Evolutionary conservation across 129 eudicot species (phyloP).

Genomic region (Solidago caesia): DNA sequence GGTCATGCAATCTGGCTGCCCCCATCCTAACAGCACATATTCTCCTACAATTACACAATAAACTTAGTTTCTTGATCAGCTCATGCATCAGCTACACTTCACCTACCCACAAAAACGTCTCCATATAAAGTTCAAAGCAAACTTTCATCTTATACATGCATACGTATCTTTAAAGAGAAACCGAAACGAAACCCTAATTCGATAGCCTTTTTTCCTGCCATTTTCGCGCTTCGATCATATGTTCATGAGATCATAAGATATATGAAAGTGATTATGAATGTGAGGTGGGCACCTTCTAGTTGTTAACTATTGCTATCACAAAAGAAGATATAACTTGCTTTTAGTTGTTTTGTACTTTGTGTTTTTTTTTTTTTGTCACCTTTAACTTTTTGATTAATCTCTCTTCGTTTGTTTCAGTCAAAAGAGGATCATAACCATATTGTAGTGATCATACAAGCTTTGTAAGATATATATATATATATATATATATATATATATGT

Average conservation of each 20-base stretch:
- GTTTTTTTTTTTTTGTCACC: slow-evolving; percentile 10
- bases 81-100: slow-evolving; percentile 73
- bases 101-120: slow-evolving; percentile 63
- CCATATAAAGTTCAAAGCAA: slow-evolving; percentile 31
- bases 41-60: slow-evolving; percentile 24
- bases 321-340: slow-evolving; percentile 26
- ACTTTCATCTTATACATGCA: slow-evolving; percentile 20
- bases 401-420: slow-evolving; percentile 32
- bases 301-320: slow-evolving; percentile 41
- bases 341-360: slow-evolving; percentile 30
- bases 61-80: slow-evolving; percentile 27
- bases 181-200: not conserved
- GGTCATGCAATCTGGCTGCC: slow-evolving; percentile 43
- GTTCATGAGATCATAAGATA: slow-evolving; percentile 32
- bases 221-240: slow-evolving; percentile 14
- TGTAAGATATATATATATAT: not conserved
- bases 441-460: slow-evolving; percentile 13
- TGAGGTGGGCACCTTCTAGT: slow-evolving; percentile 38
- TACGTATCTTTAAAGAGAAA: not conserved
- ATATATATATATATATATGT: not conserved
- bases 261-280: slow-evolving; percentile 25
- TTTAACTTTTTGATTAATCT: slow-evolving; percentile 8
- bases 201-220: not conserved
- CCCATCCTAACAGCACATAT: slow-evolving; percentile 37
- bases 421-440: slow-evolving; percentile 25